Evolutionary conservation across 345 rosid species (phyloP), one percentile per base, ranked within the genome.

Genomic region (Erodium maritimum): DNA sequence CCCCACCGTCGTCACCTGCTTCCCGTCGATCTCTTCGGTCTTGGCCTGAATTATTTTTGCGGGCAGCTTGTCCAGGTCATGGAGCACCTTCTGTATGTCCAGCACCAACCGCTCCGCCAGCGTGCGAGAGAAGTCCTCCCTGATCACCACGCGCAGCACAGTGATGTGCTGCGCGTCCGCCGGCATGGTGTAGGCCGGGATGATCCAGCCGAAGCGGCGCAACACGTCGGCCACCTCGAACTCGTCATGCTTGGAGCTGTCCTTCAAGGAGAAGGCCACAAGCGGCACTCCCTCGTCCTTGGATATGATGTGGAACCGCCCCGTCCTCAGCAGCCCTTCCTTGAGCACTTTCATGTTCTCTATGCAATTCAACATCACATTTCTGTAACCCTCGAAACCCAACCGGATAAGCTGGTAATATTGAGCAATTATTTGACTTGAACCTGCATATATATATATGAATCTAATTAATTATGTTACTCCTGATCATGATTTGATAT

Each of bases 361-460:
- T 42, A 64, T 73, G 64, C 84, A 80, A 29, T 77, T 80, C 61
- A 71, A 65, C 73, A 80, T 80, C 51, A 77, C 66, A 50, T 70
- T 65, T 56, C 65, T 61, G 81, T 80, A 80, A 17, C 84, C 96
- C 82, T 86, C 91, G 17, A 71, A 68, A 48, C 95, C 96, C 34
- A 86, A 77, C 34, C 95, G 82, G 48, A 89, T 81, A 17, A 89
- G 74, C 68, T 89, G 96, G 52, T 86, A 86, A 68, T 85, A 88
- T 42, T 90, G 96, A 62, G 95, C 96, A 56, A 90, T 86, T 50
- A 90, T 81, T 67, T 86, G 95, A 59, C 86, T 84, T 0, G 96
- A 84, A 23, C 93, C 91, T 87, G 78, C 19, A 57, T 64, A 42
- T 23, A 58, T 17, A n/a, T 18, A 18, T 52, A n/a, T 52, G 1